Conservation (phyloP, 805 yeast species). For the Lipomyces anomalus region DNA sequence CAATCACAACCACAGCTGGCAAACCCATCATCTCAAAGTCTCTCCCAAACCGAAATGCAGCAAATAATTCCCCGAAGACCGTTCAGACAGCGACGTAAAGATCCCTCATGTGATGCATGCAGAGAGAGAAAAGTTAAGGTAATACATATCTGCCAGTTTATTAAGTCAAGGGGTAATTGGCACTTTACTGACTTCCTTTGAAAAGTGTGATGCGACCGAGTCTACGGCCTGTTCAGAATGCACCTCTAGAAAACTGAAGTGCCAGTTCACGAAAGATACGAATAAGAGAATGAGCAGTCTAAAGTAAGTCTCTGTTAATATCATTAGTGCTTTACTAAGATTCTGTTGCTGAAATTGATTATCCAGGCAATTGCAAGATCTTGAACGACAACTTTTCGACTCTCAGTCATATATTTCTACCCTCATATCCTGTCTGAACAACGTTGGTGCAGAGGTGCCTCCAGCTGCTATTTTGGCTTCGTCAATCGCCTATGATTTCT, state of each 20-base stretch:
- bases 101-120: constrained; percentile 33
- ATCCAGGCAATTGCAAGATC: not conserved
- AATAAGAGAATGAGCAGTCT: constrained; percentile 28
- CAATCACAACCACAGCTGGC: too few species aligned
- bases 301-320: constrained; percentile 21
- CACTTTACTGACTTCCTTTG: not conserved
- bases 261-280: constrained; percentile 31
- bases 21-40: too few species aligned
- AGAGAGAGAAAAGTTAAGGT: constrained; percentile 32
- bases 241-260: constrained; percentile 27
- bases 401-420: too few species aligned
- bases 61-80: too few species aligned
- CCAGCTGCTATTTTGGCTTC: too few species aligned
- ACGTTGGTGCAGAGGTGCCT: too few species aligned
- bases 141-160: too few species aligned
- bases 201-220: constrained; percentile 32
- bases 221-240: constrained; percentile 31
- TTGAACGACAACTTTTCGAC: not conserved
- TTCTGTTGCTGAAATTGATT: constrained; percentile 1
- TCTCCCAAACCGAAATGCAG: too few species aligned
- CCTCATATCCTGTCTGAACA: too few species aligned
- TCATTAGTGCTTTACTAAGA: constrained; percentile 10
- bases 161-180: not conserved
- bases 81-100: constrained; percentile 30
- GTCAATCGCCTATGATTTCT: too few species aligned